These are phyloP conservation scores for Botryosphaeria agaves DNA, from an alignment of 2,329 filamentous ascomycete genomes.

Conservation along the genomic window DNA sequence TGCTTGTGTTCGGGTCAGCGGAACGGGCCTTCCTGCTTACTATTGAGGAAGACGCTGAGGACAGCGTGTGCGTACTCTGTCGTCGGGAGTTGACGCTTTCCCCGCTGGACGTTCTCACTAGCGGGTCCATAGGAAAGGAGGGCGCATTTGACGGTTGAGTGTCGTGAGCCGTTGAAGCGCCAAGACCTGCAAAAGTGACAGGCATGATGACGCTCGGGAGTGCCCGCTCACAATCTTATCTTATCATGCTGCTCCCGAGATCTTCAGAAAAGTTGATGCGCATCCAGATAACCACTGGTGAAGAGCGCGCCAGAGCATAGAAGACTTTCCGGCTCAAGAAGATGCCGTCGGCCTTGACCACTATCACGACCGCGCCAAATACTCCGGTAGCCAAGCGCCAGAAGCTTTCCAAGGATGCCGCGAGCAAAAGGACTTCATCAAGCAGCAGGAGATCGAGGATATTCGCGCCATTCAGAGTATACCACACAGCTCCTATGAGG, in stretches of 20 bases:
- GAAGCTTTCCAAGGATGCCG: constrained; percentile 30
- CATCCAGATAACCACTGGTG: too few relatives aligned
- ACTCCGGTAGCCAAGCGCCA: constrained; percentile 58
- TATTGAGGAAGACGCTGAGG: constrained; percentile 24
- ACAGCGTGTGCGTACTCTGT: constrained; percentile 21
- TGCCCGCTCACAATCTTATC: too few relatives aligned
- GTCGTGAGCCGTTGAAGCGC: too few relatives aligned
- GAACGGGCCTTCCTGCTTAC: constrained; percentile 37
- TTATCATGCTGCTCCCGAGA: too few relatives aligned
- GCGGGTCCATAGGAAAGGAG: constrained; percentile 6
- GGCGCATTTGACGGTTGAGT: too few relatives aligned
- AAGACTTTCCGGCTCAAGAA: too few relatives aligned
- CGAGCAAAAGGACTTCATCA: constrained; percentile 10
- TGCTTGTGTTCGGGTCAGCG: constrained; percentile 41
- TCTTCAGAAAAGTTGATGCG: too few relatives aligned
- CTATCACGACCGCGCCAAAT: constrained; percentile 4
- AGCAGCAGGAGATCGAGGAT: constrained; percentile 44
- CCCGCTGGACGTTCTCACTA: constrained; percentile 17
- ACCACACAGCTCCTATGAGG: not conserved
- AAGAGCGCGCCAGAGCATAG: too few relatives aligned
- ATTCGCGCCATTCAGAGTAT: constrained; percentile 80
- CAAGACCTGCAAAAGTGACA: too few relatives aligned
- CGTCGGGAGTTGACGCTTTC: constrained; percentile 20
- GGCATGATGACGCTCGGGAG: too few relatives aligned
- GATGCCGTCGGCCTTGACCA: constrained; percentile 3